phyloP scores from a whole-genome alignment of 2,329 filamentous ascomycete genomes.

The Apiospora saccharicola region DNA sequence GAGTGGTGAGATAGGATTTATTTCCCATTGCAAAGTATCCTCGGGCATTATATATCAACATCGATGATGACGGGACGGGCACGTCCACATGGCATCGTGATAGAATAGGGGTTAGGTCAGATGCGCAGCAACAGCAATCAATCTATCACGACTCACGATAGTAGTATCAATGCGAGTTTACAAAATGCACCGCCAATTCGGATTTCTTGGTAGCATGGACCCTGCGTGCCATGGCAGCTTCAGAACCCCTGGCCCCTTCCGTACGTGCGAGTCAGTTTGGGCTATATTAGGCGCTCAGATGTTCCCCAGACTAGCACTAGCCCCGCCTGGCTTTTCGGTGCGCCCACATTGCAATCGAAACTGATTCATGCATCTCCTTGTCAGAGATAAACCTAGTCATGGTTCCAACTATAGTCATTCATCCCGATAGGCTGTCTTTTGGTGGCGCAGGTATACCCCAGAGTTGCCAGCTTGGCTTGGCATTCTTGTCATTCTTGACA shows the following conservation, averaged over 20 bases:
- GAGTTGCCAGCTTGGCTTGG: not conserved
- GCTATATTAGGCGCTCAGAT: not conserved
- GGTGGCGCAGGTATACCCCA: not conserved
- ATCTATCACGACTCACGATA: not conserved
- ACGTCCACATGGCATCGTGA: not conserved
- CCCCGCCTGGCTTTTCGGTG: not conserved
- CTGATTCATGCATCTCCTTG: not conserved
- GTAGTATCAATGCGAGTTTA: not conserved
- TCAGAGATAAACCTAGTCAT: not conserved
- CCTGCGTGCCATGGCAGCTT: not conserved
- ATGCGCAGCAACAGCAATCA: not conserved
- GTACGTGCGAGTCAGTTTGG: not conserved
- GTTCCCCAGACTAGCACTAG: conserved; percentile 3
- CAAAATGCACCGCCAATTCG: not conserved
- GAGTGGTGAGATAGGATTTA: not conserved
- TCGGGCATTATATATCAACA: not conserved
- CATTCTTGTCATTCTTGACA: not conserved
- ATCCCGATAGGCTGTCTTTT: not conserved
- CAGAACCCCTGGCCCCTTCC: not conserved
- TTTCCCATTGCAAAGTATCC: no score
- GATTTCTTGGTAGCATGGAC: not conserved
- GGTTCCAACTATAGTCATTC: not conserved
- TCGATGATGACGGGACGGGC: not conserved
- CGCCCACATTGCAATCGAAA: not conserved
- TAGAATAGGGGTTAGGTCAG: not conserved